Base-by-base conservation (phyloP, 257 asterid species). In the Nicotiana sylvestris region DNA sequence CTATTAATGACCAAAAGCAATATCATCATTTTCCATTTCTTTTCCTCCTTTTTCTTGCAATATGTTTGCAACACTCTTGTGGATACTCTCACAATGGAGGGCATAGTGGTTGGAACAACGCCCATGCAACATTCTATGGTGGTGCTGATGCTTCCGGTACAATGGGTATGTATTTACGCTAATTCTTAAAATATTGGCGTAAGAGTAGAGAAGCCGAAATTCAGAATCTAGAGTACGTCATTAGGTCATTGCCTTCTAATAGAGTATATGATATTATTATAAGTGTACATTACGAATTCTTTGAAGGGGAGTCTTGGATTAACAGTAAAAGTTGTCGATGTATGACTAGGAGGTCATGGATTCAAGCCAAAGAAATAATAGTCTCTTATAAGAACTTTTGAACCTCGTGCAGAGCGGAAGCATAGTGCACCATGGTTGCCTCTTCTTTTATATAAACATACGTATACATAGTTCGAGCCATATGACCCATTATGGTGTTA, bases 91-190 rank as follows among this genome's bases (percentile, higher is more conserved):
- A 55, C 74, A 70, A 67, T 51, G 74, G 35, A 15, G 51, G 27
- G 5, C 18, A 53, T 35, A 88, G 86, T 4, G 91, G 83, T 18
- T 91, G 92, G 92, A 84, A 87, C 33, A 79, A 76, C 5, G 95
- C 92, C 46, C 90, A 89, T 64, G 95, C 95, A 51, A 91, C 93
- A n/a, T 91, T 91, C 76, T 91, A 89, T 57, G 95, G 95, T 1
- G 95, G 95, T 64, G 81, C 89, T 21, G 93, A 91, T 53, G 95
- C 95, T 67, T 43, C 93, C 4, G 93, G 96, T 68, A 90, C 96
- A 9, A 89, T 92, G 93, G 96, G 95, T 91, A 39, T 5, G 81
- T 82, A 5, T 21, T 2, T 58, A n/a, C 13, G 8, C 33, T 68
- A 11, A 6, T 15, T 11, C n/a, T 46, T 35, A 68, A 58, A 58